Evolutionary conservation across 495 filamentous ascomycete genomes (phyloP).

Genomic region (Tuber borchii): DNA sequence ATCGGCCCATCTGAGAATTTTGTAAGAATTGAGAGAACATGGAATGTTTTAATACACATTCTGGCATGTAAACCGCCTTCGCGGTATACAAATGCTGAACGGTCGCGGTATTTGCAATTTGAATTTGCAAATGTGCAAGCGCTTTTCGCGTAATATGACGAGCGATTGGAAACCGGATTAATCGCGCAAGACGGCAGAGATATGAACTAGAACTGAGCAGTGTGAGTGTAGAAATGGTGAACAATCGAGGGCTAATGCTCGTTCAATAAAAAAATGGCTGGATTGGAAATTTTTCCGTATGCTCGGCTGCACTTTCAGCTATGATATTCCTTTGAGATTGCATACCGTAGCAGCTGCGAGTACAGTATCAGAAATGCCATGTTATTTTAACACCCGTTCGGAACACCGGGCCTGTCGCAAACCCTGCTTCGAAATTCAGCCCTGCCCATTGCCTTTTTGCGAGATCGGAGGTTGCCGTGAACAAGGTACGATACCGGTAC

Average conservation of each 20-base stretch:
- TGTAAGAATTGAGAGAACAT: background rate
- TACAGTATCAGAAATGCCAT: background rate
- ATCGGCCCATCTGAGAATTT: background rate
- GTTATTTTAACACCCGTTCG: background rate
- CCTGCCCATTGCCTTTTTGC: background rate
- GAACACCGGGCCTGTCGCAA: background rate
- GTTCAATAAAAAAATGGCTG: background rate
- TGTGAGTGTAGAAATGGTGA: background rate
- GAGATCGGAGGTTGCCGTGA: background rate
- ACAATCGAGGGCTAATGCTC: background rate
- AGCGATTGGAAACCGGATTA: background rate
- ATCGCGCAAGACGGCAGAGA: background rate
- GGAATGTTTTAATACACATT: background rate
- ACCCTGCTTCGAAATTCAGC: background rate
- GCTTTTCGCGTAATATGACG: background rate
- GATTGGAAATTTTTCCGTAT: background rate
- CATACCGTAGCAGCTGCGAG: background rate
- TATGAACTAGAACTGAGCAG: background rate
- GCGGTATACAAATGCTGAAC: background rate
- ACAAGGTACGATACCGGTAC: background rate
- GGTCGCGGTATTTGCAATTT: background rate
- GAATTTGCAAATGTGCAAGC: background rate
- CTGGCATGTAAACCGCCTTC: background rate
- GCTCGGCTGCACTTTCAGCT: background rate
- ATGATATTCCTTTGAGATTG: background rate